A percentile compares a stretch with the other conserved stretches of the same genome.
These are phyloP conservation scores for Aciculoconidium aculeatum DNA, from an alignment of 805 yeast species.

Conservation along the genomic window DNA sequence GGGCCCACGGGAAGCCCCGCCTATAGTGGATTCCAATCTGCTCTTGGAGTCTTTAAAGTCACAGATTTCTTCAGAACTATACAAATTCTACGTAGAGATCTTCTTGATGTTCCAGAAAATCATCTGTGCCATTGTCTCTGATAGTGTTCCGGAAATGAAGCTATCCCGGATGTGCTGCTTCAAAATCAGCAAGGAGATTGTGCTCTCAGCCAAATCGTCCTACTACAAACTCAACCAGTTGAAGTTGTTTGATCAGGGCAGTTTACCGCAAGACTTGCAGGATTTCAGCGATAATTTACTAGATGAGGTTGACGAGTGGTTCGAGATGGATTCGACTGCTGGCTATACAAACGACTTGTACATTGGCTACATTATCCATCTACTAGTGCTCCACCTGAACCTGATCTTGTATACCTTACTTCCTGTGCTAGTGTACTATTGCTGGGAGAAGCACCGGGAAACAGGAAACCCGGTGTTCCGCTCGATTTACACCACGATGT, in stretches of 20 bases:
- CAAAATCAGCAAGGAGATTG: conserved; percentile 30
- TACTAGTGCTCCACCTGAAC: conserved; percentile 31
- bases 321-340: conserved; percentile 23
- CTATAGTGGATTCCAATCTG: conserved; percentile 1
- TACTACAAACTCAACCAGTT: conserved; percentile 27
- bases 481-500: conserved; percentile 13
- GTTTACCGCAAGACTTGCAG: conserved; percentile 20
- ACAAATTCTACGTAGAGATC: conserved; percentile 24
- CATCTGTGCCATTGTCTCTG: conserved; percentile 9
- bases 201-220: conserved; percentile 28
- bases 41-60: conserved; percentile 18
- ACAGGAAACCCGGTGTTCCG: conserved; percentile 1
- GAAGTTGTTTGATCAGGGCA: conserved; percentile 18
- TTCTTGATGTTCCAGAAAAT: conserved; percentile 25
- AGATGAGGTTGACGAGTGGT: conserved; percentile 34
- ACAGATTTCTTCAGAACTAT: conserved; percentile 22
- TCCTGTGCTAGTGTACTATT: conserved; percentile 34
- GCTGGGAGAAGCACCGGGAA: conserved; percentile 3
- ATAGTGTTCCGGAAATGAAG: conserved; percentile 5
- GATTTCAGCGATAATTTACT: conserved; percentile 17
- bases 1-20: conserved; percentile 1
- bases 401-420: conserved; percentile 24
- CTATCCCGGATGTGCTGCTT: conserved; percentile 20
- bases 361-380: conserved; percentile 29
- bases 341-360: conserved; percentile 20